A percentile compares a stretch with the other conserved stretches of the same genome.
These are phyloP conservation scores for Leishmania mexicana DNA, from an alignment of 208 protist species.

Conservation along the genomic window DNA sequence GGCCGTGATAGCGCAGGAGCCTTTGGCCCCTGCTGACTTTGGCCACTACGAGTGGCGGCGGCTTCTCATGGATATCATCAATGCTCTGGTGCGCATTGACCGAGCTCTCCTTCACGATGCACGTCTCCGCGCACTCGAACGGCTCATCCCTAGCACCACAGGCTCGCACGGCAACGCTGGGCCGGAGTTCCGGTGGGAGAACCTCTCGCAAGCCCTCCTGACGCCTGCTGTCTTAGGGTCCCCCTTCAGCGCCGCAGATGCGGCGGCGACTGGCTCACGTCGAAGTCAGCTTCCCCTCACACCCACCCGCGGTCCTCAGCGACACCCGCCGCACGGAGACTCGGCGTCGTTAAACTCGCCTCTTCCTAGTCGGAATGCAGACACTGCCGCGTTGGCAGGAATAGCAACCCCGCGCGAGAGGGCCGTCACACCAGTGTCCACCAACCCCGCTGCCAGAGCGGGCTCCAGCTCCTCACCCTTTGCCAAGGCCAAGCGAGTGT, in stretches of 20 bases:
- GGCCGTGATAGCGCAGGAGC: neutral
- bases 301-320: neutral
- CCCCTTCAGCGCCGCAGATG: neutral
- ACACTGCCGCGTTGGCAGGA: neutral
- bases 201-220: constrained; percentile 32
- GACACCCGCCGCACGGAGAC: constrained; percentile 3
- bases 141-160: neutral
- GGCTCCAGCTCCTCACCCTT: constrained; percentile 7
- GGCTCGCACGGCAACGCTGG: neutral
- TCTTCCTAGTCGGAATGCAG: neutral
- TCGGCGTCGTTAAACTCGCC: constrained; percentile 2
- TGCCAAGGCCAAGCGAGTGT: constrained; percentile 15
- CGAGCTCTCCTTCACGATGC: constrained; percentile 25
- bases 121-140: constrained; percentile 15
- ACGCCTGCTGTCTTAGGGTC: neutral
- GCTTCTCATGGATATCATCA: constrained; percentile 56
- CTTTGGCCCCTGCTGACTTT: constrained; percentile 12
- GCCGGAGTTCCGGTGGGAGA: constrained; percentile 31
- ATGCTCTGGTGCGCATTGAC: constrained; percentile 61
- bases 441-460: neutral
- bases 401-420: neutral
- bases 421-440: neutral
- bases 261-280: neutral
- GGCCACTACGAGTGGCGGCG: constrained; percentile 48
- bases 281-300: neutral